Base-by-base conservation (phyloP, 176 grass and related monocot species). In the Bonia amplexicaulis region DNA sequence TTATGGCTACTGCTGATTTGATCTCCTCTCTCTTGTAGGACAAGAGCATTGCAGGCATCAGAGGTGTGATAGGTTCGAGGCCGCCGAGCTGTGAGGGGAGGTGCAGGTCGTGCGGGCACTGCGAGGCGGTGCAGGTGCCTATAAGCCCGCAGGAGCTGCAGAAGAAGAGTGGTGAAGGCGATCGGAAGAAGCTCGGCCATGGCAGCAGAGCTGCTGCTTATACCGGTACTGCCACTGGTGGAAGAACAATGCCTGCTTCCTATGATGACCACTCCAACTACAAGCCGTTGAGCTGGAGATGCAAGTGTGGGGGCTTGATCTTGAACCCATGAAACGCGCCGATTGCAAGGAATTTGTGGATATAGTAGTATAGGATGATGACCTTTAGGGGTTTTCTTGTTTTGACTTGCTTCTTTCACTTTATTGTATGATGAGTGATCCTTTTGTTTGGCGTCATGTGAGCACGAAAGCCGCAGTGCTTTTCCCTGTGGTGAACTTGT, bases 251-350 rank as follows among this genome's bases (percentile, higher is more conserved):
- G 52, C 89, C 85, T 14, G 42, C 62, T 10, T 90, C 89, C 44
- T 90, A 91, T 48, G 40, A 91, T 5, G 86, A 88, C 86, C 85
- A 85, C 83, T 91, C 92, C 86, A 94, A 94, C 83, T 94, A 94
- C 86, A 94, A 91, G 86, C 89, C 92, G 0, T 64, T 94, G 76
- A 87, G 86, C 79, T 94, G 89, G 92, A 87, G 89, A 69, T 94
- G 92, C 92, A 94, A 89, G 84, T 94, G 92, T 13, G 84, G 92
- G 41, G 49, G 67, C 23, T 51, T 78, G 20, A 91, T 94, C 40
- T 46, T 87, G 59, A 86, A 84, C 73, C 88, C 92, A 2, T 91
- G 84, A 85, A 11, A 22, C 25, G 6, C 7, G 6, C 20, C 14
- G 7, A 2, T 25, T 39, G 22, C 33, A 0, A 12, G 41, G 14